These are phyloP conservation scores for Dacryopinax primogenitus DNA, from an alignment of 768 basidiomycete genomes.

Conservation along the genomic window DNA sequence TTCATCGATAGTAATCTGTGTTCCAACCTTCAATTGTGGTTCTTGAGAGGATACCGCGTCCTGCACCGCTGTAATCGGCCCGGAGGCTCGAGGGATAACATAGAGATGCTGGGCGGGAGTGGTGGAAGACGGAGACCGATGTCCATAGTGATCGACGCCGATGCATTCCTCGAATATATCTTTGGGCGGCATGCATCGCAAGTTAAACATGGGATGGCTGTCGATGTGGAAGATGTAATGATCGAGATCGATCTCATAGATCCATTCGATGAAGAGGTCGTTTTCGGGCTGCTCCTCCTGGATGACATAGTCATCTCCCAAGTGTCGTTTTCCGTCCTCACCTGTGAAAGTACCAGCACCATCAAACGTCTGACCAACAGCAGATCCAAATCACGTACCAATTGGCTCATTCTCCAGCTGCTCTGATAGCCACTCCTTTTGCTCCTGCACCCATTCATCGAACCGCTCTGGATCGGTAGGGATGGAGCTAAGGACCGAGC, in stretches of 20 bases:
- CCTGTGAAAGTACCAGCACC: too few relatives aligned
- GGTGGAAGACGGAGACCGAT: slow-evolving; percentile 6
- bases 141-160: slow-evolving; percentile 22
- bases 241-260: slow-evolving; percentile 26
- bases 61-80: too few relatives aligned
- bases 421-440: background rate
- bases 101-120: slow-evolving; percentile 19
- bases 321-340: background rate
- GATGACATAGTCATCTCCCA: background rate
- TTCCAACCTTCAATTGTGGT: too few relatives aligned
- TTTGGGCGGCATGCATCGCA: slow-evolving; percentile 16
- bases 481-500: background rate
- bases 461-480: background rate
- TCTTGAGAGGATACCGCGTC: too few relatives aligned
- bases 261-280: slow-evolving; percentile 24
- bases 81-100: background rate
- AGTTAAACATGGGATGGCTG: slow-evolving; percentile 1
- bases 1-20: too few relatives aligned
- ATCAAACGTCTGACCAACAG: too few relatives aligned
- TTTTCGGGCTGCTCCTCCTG: slow-evolving; percentile 13
- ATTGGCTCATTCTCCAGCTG: background rate
- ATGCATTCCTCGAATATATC: slow-evolving; percentile 23
- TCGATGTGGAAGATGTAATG: slow-evolving; percentile 22
- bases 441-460: background rate
- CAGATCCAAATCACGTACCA: background rate